Evolutionary conservation across 2,329 filamentous ascomycete genomes (phyloP), one percentile per base, ranked within the genome.

Genomic region (Pyricularia sp.): DNA sequence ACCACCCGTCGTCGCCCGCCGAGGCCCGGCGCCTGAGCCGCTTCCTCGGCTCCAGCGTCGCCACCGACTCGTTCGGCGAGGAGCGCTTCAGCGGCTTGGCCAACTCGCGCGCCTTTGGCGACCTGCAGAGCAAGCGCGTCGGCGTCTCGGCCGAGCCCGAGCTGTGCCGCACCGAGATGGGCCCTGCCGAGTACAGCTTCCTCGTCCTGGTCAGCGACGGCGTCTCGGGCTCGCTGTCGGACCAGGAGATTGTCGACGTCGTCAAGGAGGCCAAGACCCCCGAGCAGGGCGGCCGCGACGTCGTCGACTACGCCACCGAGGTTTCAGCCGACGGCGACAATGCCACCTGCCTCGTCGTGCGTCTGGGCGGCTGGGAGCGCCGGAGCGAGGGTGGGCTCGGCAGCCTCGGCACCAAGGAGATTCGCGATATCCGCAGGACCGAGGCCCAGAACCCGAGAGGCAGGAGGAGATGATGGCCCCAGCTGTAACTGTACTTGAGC

Each of bases 21-120:
- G 95, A 99, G 81, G 90, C 91, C 11, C 89, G 88, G 61, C 88
- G 95, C 9, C 85, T 99, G 28, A 90, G 94, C 64, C 90, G 94
- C 66, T 98, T 94, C 77, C 92, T 93, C 1, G 88, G 91, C 33
- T 90, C 84, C 30, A 85, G 90, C 2, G 94, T 98, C 77, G 90
- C 97, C 23, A 95, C 94, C 0, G 95, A 99, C 80, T 96, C 92
- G 42, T 99, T 99, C 78, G 95, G 95, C 76, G 95, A 99, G 80
- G 94, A 98, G 80, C 93, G 95, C 73, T 95, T 99, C 78, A 90
- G 90, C 17, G 94, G 95, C 0, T 85, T 99, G 0, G 95, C 95
- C 73, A 99, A 99, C 80, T 96, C 92, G 36, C 91, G 95, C 33
- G 86, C 95, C 4, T 98, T 99, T 77, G 95, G 95, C 30, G 95